Evolutionary conservation across 257 asterid species (phyloP).

Genomic region (Thymus mandschuricus): DNA sequence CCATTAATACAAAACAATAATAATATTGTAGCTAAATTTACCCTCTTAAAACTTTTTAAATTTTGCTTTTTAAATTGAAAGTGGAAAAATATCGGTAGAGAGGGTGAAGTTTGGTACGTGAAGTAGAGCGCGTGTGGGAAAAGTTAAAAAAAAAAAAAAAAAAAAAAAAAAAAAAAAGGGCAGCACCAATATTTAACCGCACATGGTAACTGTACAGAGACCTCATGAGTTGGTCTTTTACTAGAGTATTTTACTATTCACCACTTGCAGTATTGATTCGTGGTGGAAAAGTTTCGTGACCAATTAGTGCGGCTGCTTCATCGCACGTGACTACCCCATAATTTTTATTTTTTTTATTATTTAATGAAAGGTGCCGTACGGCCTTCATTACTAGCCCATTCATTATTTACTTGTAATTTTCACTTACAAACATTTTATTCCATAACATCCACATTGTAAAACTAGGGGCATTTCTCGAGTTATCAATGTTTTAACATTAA

Average conservation of each 20-base stretch:
- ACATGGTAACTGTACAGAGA: constrained; percentile 44
- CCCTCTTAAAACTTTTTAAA: neutral
- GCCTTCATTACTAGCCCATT: too few species aligned
- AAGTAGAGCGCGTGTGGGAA: constrained; percentile 29
- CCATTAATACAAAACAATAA: too few species aligned
- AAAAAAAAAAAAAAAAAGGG: neutral
- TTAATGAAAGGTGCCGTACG: too few species aligned
- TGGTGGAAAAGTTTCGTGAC: neutral
- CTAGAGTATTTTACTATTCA: neutral
- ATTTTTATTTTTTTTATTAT: neutral
- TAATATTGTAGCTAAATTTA: too few species aligned
- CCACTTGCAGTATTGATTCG: neutral
- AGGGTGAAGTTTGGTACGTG: constrained; percentile 10
- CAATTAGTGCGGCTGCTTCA: constrained; percentile 10
- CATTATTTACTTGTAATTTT: neutral
- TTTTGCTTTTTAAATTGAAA: neutral
- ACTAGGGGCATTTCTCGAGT: too few species aligned
- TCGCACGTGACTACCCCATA: constrained; percentile 29
- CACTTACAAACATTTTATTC: too few species aligned
- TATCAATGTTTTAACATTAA: too few species aligned
- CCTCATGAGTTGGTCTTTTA: constrained; percentile 35
- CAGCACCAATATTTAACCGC: constrained; percentile 39
- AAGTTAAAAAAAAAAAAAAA: neutral
- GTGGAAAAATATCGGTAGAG: neutral
- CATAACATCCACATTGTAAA: too few species aligned